phyloP scores from a whole-genome alignment of 208 protist species.

The Crithidia bombi region DNA sequence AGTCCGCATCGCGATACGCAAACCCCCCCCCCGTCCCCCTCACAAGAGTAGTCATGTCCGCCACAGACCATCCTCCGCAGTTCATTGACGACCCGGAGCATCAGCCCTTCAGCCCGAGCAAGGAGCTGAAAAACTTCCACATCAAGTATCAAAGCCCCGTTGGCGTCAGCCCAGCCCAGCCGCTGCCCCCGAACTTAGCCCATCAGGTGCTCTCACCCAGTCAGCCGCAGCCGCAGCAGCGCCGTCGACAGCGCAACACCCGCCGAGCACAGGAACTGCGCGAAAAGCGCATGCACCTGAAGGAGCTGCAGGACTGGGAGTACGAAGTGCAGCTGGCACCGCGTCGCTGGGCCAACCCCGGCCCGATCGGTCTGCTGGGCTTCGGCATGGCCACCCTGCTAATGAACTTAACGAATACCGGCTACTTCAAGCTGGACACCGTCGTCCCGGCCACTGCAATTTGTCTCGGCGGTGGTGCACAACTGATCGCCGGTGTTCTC shows the following conservation, averaged over 20 bases:
- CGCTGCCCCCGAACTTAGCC: no score
- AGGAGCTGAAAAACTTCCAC: constrained; percentile 6
- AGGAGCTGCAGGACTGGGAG: constrained; percentile 7
- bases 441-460: constrained; percentile 41
- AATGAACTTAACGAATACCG: constrained; percentile 47
- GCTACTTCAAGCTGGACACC: constrained; percentile 33
- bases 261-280: constrained; percentile 3
- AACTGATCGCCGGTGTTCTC: constrained; percentile 54
- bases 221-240: neutral
- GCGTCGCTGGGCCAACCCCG: constrained; percentile 35
- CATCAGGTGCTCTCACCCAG: neutral
- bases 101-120: constrained; percentile 6
- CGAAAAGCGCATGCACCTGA: neutral
- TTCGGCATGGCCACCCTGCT: constrained; percentile 66
- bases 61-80: neutral
- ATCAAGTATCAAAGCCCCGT: constrained; percentile 10
- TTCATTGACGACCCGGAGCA: constrained; percentile 5
- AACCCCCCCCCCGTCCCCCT: neutral
- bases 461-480: constrained; percentile 46
- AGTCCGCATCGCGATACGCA: neutral
- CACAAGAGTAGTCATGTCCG: neutral
- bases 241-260: neutral
- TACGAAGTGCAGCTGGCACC: no score
- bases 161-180: no score
- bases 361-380: constrained; percentile 43